Percentiles rank a stretch among this genome's conserved stretches.
Conservation (phyloP, 2,329 filamentous ascomycete species). For the Colletotrichum navitas region DNA sequence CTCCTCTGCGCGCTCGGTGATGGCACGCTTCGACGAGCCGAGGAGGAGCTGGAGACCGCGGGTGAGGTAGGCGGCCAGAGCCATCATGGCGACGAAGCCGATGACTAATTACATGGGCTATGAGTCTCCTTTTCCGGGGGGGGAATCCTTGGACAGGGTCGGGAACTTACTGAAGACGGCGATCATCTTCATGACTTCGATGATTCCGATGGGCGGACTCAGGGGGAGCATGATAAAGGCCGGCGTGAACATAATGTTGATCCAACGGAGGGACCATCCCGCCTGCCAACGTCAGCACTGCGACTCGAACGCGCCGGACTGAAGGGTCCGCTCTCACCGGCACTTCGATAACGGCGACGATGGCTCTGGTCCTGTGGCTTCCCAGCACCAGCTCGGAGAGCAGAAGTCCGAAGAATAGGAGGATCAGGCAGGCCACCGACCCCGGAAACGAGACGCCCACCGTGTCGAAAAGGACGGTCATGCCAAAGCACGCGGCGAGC, state of each 20-base stretch:
- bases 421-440: constrained; percentile 69
- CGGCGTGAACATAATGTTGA: constrained; percentile 70
- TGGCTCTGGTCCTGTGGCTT: constrained; percentile 59
- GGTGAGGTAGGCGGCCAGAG: constrained; percentile 66
- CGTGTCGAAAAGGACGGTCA: constrained; percentile 58
- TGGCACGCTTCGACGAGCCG: constrained; percentile 65
- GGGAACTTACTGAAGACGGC: constrained; percentile 65
- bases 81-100: constrained; percentile 66
- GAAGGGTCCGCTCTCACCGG: constrained; percentile 56
- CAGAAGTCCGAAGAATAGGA: constrained; percentile 65
- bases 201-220: constrained; percentile 64
- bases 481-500: constrained; percentile 58
- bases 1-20: constrained; percentile 65
- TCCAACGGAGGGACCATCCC: constrained; percentile 69
- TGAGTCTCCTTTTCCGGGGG: background rate
- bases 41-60: constrained; percentile 64
- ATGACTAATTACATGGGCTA: constrained; percentile 62
- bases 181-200: constrained; percentile 70
- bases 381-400: constrained; percentile 61
- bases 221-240: constrained; percentile 71
- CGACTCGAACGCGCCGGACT: fast-evolving
- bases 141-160: fast-evolving
- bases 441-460: constrained; percentile 68
- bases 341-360: constrained; percentile 65
- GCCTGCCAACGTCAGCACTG: constrained; percentile 54